Evolutionary conservation across 176 grass and related monocot genomes (phyloP).

Genomic region (Guadua angustifolia): DNA sequence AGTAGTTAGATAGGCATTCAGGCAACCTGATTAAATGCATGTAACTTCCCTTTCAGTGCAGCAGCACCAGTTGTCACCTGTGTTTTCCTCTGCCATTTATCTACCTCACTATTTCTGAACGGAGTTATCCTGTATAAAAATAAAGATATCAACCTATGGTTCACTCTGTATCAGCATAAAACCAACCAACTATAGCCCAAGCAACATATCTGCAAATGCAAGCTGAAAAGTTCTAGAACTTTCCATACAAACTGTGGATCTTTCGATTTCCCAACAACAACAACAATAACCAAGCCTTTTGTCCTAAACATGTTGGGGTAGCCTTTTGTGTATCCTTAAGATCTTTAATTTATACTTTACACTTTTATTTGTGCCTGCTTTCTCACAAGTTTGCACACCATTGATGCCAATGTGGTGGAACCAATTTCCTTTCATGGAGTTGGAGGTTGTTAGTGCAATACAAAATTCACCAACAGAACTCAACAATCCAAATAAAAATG

Average conservation of each 20-base stretch:
- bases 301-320: too few species aligned
- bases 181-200: neutral
- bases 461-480: neutral
- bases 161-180: constrained; percentile 2
- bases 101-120: constrained; percentile 76
- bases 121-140: constrained; percentile 63
- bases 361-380: neutral
- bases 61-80: constrained; percentile 80
- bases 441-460: neutral
- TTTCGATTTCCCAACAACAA: neutral
- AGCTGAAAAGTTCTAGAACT: neutral
- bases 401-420: neutral
- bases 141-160: neutral
- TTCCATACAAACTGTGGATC: neutral
- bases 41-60: constrained; percentile 78
- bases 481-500: neutral
- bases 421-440: neutral
- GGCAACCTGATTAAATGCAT: constrained; percentile 76
- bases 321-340: neutral
- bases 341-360: neutral
- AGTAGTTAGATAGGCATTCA: constrained; percentile 29
- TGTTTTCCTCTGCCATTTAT: constrained; percentile 98
- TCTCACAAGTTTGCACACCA: neutral
- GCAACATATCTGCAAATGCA: constrained; percentile 1
- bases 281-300: too few species aligned